These are phyloP conservation scores for Colletotrichum sp. DNA, from an alignment of 2,329 filamentous ascomycete genomes.

Conservation along the genomic window DNA sequence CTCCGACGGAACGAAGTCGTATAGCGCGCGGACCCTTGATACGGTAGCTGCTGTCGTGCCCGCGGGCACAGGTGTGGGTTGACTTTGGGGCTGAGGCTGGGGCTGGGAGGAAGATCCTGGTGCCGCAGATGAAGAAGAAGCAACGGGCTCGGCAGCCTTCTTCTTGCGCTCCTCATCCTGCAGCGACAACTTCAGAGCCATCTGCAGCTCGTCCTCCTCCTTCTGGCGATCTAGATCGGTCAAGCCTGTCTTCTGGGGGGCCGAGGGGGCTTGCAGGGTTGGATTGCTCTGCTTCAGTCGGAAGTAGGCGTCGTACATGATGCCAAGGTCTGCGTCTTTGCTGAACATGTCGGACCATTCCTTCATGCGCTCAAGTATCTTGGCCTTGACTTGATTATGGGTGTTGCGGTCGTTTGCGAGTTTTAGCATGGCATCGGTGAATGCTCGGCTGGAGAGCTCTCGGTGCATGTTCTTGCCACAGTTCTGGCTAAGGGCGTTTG, in stretches of 20 bases:
- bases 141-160: slow-evolving; percentile 42
- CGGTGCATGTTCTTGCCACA: slow-evolving; percentile 87
- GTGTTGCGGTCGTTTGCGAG: slow-evolving; percentile 95
- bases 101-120: slow-evolving; percentile 33
- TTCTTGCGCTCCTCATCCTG: slow-evolving; percentile 80
- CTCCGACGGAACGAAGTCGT: slow-evolving; percentile 94
- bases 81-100: slow-evolving; percentile 39
- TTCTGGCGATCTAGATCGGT: slow-evolving; percentile 90
- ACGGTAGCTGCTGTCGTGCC: slow-evolving; percentile 97
- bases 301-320: slow-evolving; percentile 95
- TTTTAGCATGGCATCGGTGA: slow-evolving; percentile 91
- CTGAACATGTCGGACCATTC: slow-evolving; percentile 97
- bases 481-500: slow-evolving; percentile 90
- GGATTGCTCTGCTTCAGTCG: slow-evolving; percentile 86
- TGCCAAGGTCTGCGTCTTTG: slow-evolving; percentile 87
- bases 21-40: slow-evolving; percentile 89
- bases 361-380: slow-evolving; percentile 95
- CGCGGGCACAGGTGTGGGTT: slow-evolving; percentile 67
- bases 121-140: slow-evolving; percentile 37
- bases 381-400: slow-evolving; percentile 94
- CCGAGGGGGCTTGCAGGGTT: slow-evolving; percentile 87
- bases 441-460: slow-evolving; percentile 88
- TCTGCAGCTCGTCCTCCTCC: slow-evolving; percentile 96
- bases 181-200: slow-evolving; percentile 90
- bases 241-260: slow-evolving; percentile 90